Conservation (phyloP, 345 rosid species). For the Salix arbutifolia region DNA sequence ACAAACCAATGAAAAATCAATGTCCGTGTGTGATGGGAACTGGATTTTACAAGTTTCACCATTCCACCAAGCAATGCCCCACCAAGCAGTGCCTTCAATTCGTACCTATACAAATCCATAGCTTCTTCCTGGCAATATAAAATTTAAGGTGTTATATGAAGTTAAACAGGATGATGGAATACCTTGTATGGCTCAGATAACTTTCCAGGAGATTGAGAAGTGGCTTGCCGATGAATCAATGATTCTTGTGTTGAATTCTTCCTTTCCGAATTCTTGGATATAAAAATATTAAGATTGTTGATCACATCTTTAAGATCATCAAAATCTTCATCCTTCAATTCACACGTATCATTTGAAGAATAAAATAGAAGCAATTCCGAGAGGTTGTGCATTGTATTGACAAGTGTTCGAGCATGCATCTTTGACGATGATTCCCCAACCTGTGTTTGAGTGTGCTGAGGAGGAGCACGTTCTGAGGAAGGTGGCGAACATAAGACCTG, state of each 20-base stretch:
- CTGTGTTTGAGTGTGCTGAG: constrained; percentile 18
- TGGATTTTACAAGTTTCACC: neutral
- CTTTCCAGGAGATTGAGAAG: constrained; percentile 20
- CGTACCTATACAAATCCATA: neutral
- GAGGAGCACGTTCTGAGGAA: constrained; percentile 31
- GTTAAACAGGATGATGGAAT: constrained; percentile 8
- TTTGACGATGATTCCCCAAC: constrained; percentile 25
- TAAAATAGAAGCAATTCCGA: constrained; percentile 68
- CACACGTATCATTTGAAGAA: constrained; percentile 46
- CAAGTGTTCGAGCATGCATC: constrained; percentile 31
- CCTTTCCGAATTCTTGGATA: constrained; percentile 33
- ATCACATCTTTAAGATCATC: constrained; percentile 55
- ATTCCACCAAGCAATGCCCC: neutral
- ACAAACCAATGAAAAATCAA: neutral
- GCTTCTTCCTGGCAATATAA: neutral
- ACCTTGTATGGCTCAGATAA: constrained; percentile 45
- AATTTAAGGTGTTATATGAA: neutral
- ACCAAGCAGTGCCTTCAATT: neutral
- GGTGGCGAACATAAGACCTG: constrained; percentile 33
- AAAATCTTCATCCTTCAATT: constrained; percentile 48
- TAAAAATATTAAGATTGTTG: constrained; percentile 51
- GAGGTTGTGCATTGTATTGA: constrained; percentile 56
- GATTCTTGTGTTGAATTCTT: constrained; percentile 30
- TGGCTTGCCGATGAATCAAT: constrained; percentile 14
- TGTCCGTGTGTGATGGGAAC: neutral